Percentiles rank a stretch among this genome's conserved stretches.
Conservation (phyloP, 2,329 filamentous ascomycete species). For the Hypoxylon sp. region DNA sequence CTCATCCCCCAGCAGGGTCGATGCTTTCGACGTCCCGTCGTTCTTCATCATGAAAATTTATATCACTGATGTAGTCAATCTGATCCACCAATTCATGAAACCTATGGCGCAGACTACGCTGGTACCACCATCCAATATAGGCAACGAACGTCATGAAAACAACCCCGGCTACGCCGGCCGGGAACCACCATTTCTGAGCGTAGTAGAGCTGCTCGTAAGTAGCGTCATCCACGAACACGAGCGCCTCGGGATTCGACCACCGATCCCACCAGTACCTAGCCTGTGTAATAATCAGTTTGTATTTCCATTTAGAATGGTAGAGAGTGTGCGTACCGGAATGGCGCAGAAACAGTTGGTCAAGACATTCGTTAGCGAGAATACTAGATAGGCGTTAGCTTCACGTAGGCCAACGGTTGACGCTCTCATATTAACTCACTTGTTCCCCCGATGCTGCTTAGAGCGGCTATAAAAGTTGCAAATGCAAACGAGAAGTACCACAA, state of each 20-base stretch:
- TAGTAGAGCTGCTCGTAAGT: conserved; percentile 28
- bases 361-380: conserved; percentile 11
- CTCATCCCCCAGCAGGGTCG: not conserved
- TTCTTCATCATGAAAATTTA: not conserved
- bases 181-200: conserved; percentile 28
- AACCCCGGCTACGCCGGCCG: conserved; percentile 16
- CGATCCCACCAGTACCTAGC: conserved; percentile 23
- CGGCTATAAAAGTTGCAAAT: not conserved
- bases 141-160: conserved; percentile 21
- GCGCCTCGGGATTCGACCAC: conserved; percentile 21
- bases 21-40: not conserved
- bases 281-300: not conserved
- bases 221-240: conserved; percentile 23
- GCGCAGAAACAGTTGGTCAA: conserved; percentile 20
- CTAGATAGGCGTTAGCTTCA: not conserved
- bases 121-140: conserved; percentile 35
- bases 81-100: conserved; percentile 17
- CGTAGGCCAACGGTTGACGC: not conserved
- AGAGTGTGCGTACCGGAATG: not conserved
- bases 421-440: conserved; percentile 5
- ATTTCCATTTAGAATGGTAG: not conserved
- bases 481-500: not conserved
- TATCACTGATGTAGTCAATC: conserved; percentile 19
- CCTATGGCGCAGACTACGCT: conserved; percentile 21
- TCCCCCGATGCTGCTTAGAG: conserved; percentile 13